Base-by-base conservation (phyloP, 495 filamentous ascomycete species). In the Trichoderma orchidacearum region DNA sequence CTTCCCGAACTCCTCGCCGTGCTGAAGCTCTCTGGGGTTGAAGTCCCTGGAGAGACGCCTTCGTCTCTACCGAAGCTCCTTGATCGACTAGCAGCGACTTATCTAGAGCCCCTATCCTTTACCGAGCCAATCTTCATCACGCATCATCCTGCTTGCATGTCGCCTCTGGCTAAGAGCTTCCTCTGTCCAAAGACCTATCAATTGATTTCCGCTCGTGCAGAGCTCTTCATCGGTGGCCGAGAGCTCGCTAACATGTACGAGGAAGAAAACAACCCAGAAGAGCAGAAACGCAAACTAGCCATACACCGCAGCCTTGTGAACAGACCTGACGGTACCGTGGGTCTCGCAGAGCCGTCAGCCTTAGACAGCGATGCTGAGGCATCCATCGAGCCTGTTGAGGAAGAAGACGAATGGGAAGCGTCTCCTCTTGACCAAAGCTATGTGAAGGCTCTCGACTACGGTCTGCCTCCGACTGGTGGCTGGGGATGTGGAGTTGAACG, bases 181-280 rank as follows among this genome's bases (percentile, higher is more conserved):
- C 30, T 65, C 21, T 78, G 79, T 62, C 77, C 80, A 1, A 64
- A 63, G 1, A 87, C 80, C 0, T 69, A 75, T n/a, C 89, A 95
- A 60, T 56, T 67, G 7, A 70, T 82, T 8, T 83, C 90, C 3
- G 87, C 89, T 3, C 84, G 93, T 36, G 87, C 85, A 2, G 93
- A 98, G 67, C 81, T 98, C 34, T 97, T 96, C 71, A 79, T 96
- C 63, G 66, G 78, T 36, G 83, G 85, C 13, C 76, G 77, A 48
- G 93, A 98, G 63, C 71, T 95, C 30, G 87, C 92, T 8, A 98
- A 98, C 67, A 89, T 86, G 63, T 98, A 98, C 72, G 93, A 98
- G 70, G 93, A 98, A 71, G 93, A 98, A 70, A 98, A 97, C 69
- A 87, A 87, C 45, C 94, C 93, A 0, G 83, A 83, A 29, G 87